Evolutionary conservation across 2,329 filamentous ascomycete genomes (phyloP), one percentile per base, ranked within the genome.

Genomic region (Pseudofabraea citricarpa): DNA sequence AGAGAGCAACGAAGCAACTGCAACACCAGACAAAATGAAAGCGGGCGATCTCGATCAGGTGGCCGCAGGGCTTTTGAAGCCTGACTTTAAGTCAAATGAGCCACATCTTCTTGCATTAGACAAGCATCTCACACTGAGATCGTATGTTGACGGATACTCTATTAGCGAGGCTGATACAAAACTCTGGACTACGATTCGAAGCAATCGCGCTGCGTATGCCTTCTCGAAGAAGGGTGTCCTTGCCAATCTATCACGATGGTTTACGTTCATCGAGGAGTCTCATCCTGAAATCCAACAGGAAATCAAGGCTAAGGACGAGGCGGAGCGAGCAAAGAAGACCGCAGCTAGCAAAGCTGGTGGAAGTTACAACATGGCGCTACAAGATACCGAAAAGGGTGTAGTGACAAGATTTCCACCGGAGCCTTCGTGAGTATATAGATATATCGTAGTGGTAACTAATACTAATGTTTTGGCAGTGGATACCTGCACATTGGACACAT

Each of bases 401-500:
- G 87, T 96, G 16, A 95, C 89, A 18, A 77, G 90, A 57, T 97
- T 97, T 70, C 83, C 91, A 13, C 91, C 91, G 3, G 91, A 96
- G 81, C 91, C 91, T 51, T 95, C 89, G 73, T 86, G 65, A 67
- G 79, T 71, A 44, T 21, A 16, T 24, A 31, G 15, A 31, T 12
- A 41, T 36, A 44, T n/a, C 2, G 29, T 13, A 19, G 23, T 6
- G 10, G 13, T 21, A 3, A 22, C 21, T n/a, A 12, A 35, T 10
- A 40, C 39, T 43, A 59, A 44, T 52, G 39, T 44, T 22, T 13
- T 29, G 19, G 45, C 23, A 62, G 52, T 54, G 90, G 90, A 49
- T 95, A 95, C 63, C 80, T 96, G 35, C 91, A 96, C 69, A 95
- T 96, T 52, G 91, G 91, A 42, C 91, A 97, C 70, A 89, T 90